phyloP scores from a whole-genome alignment of 2,329 filamentous ascomycete species.

The Teratosphaeria gauchensis region DNA sequence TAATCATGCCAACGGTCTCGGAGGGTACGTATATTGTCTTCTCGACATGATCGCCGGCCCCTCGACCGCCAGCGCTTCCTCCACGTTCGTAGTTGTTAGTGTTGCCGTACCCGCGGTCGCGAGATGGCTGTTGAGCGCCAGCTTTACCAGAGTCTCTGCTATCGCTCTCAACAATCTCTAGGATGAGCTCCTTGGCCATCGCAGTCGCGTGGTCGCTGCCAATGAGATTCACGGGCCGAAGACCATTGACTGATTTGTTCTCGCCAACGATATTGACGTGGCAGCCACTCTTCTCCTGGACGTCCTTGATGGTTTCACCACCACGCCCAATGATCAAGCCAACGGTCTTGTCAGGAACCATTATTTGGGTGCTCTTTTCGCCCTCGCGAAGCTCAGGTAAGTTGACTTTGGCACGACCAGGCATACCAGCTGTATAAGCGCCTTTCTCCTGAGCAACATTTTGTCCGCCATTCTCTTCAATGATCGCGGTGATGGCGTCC shows the following conservation, averaged over 20 bases:
- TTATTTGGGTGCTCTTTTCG: constrained; percentile 82
- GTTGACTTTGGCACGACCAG: constrained; percentile 26
- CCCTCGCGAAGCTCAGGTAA: constrained; percentile 57
- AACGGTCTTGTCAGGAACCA: constrained; percentile 89
- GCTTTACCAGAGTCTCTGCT: constrained; percentile 32
- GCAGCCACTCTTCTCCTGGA: constrained; percentile 86
- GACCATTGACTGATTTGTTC: constrained; percentile 82
- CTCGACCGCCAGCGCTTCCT: constrained; percentile 29
- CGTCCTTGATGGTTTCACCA: constrained; percentile 83
- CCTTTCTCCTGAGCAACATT: constrained; percentile 25
- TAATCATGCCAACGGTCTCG: constrained; percentile 92
- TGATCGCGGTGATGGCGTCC: constrained; percentile 74
- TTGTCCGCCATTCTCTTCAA: constrained; percentile 69
- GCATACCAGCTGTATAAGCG: constrained; percentile 26
- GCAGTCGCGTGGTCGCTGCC: constrained; percentile 65
- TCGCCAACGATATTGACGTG: constrained; percentile 93
- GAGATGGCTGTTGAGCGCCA: constrained; percentile 12
- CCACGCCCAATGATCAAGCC: constrained; percentile 89
- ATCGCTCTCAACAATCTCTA: constrained; percentile 91
- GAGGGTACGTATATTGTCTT: constrained; percentile 78
- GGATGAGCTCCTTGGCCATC: constrained; percentile 69
- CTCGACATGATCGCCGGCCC: constrained; percentile 53
- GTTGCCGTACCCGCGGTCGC: constrained; percentile 23
- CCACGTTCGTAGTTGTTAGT: constrained; percentile 30
- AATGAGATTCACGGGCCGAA: constrained; percentile 84